Evolutionary conservation across 805 yeast genomes (phyloP).

Genomic region (Jamesozyma spencerorum): DNA sequence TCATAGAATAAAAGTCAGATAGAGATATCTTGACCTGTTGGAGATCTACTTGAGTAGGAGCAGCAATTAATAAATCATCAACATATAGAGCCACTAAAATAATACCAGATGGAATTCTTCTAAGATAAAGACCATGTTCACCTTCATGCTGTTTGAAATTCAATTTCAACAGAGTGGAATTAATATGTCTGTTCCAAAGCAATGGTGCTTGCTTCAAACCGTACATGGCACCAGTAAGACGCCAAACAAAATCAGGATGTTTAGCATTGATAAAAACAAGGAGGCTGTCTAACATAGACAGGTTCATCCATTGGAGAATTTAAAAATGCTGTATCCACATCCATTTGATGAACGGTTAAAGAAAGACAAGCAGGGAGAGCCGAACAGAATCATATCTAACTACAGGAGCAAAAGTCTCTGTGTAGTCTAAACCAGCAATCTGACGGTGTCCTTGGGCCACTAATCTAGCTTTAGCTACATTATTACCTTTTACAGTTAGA

Average conservation of each 20-base stretch:
- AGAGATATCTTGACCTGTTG: constrained; percentile 2
- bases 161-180: constrained; percentile 23
- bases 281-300: too few relatives aligned
- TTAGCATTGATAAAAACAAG: not conserved
- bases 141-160: constrained; percentile 7
- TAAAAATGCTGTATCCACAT: too few relatives aligned
- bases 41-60: not conserved
- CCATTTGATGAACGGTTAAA: too few relatives aligned
- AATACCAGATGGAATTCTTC: not conserved
- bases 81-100: constrained; percentile 5
- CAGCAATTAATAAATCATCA: constrained; percentile 7
- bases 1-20: constrained; percentile 1
- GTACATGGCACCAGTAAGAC: constrained; percentile 9
- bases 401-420: too few relatives aligned
- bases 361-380: too few relatives aligned
- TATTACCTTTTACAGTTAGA: too few relatives aligned
- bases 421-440: too few relatives aligned
- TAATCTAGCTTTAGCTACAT: too few relatives aligned
- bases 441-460: too few relatives aligned
- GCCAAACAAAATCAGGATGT: constrained; percentile 8
- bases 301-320: too few relatives aligned
- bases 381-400: too few relatives aligned
- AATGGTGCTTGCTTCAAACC: constrained; percentile 13
- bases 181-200: constrained; percentile 25
- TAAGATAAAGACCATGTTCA: constrained; percentile 5